phyloP scores from a whole-genome alignment of 1,284 basidiomycete species.

The Macrocystidia cucumis region DNA sequence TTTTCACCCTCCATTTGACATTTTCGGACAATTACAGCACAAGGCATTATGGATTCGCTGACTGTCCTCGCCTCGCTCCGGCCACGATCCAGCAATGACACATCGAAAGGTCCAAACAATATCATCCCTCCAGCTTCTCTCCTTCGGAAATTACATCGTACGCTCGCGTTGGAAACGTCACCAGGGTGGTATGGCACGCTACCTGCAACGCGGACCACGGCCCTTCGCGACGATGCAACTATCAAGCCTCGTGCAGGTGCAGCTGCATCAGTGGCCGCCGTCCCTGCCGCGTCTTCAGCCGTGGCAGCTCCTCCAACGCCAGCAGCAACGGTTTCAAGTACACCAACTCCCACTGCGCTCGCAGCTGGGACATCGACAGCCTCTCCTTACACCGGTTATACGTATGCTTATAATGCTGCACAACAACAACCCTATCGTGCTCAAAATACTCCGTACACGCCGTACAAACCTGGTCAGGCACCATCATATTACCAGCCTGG shows the following conservation, averaged over 20 bases:
- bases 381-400: constrained; percentile 26
- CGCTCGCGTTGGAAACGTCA: constrained; percentile 49
- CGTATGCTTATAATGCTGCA: constrained; percentile 23
- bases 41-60: constrained; percentile 62
- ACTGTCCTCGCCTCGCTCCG: constrained; percentile 60
- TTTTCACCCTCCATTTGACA: constrained; percentile 9
- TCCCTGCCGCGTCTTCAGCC: constrained; percentile 16
- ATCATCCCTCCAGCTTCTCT: constrained; percentile 53
- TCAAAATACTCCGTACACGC: constrained; percentile 18
- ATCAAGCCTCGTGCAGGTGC: constrained; percentile 47
- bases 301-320: constrained; percentile 16
- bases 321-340: constrained; percentile 7
- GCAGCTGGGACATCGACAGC: constrained; percentile 15
- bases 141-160: constrained; percentile 61
- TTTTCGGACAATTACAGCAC: constrained; percentile 36
- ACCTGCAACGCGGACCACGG: constrained; percentile 44
- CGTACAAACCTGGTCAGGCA: constrained; percentile 24
- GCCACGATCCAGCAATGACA: constrained; percentile 40
- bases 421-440: constrained; percentile 17
- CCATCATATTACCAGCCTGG: constrained; percentile 21
- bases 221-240: constrained; percentile 68
- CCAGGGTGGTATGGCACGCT: constrained; percentile 72
- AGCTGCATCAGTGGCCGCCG: constrained; percentile 20
- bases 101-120: constrained; percentile 27
- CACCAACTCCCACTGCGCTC: constrained; percentile 7